phyloP scores from a whole-genome alignment of 257 asterid species.

The Scutellaria galericulata region DNA sequence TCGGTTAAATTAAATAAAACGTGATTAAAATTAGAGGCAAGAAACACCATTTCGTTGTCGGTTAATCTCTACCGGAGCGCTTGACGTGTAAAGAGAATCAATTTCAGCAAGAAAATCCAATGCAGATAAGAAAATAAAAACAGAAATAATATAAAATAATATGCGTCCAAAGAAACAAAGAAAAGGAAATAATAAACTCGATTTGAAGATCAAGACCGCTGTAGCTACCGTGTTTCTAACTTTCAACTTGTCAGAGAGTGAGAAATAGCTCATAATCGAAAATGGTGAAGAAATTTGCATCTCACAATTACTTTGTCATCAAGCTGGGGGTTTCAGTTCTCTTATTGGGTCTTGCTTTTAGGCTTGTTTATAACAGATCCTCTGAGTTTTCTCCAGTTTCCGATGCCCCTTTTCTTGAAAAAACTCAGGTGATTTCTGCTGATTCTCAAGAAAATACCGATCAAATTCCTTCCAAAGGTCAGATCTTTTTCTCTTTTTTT shows the following conservation, averaged over 20 bases:
- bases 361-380: constrained; percentile 57
- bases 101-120: not conserved
- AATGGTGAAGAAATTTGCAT: constrained; percentile 49
- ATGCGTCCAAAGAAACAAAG: not conserved
- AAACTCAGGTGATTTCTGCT: constrained; percentile 14
- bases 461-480: constrained; percentile 53
- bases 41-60: not conserved
- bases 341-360: constrained; percentile 59
- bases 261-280: constrained; percentile 5
- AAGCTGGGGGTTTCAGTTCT: constrained; percentile 64
- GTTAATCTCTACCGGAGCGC: not conserved
- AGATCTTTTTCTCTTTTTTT: constrained; percentile 17
- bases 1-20: too few relatives aligned
- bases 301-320: constrained; percentile 45
- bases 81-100: not conserved
- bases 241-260: constrained; percentile 3
- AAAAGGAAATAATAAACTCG: not conserved
- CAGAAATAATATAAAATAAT: constrained; percentile 1
- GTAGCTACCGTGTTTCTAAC: not conserved
- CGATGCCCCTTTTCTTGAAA: constrained; percentile 44
- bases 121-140: constrained; percentile 2
- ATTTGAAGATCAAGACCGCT: not conserved
- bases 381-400: constrained; percentile 45
- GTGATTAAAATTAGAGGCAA: too few relatives aligned
- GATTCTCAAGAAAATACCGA: constrained; percentile 30